Conservation (phyloP, 805 yeast species). For the Candida maltosa region DNA sequence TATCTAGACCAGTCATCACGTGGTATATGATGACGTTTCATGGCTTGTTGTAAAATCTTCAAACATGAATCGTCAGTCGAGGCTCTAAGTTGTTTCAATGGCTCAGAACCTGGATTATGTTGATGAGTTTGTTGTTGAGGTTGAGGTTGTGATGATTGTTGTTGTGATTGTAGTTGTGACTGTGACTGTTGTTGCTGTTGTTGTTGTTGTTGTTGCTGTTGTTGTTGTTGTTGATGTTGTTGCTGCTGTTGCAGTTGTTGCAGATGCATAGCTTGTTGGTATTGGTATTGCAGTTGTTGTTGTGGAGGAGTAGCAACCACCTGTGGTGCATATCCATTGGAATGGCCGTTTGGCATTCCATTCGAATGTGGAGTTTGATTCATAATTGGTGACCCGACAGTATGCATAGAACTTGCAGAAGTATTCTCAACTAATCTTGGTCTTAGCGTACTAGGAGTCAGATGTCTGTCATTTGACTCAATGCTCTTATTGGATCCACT, state of each 20-base stretch:
- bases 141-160: slow-evolving; percentile 3
- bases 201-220: slow-evolving; percentile 22
- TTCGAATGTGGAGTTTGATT: slow-evolving; percentile 17
- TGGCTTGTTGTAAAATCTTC: slow-evolving; percentile 82
- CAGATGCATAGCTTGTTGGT: slow-evolving; percentile 12
- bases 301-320: no score
- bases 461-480: no score
- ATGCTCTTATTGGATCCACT: slow-evolving; percentile 5
- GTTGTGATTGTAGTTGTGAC: slow-evolving; percentile 1
- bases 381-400: slow-evolving; percentile 1
- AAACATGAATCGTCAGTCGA: slow-evolving; percentile 90
- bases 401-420: slow-evolving; percentile 4
- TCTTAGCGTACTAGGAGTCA: neutral
- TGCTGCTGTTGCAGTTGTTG: slow-evolving; percentile 17
- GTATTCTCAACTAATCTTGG: slow-evolving; percentile 2
- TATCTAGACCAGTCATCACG: slow-evolving; percentile 84
- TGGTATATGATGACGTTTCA: slow-evolving; percentile 76
- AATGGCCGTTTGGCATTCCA: no score
- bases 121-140: slow-evolving; percentile 7
- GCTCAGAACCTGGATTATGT: slow-evolving; percentile 43
- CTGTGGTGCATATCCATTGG: no score
- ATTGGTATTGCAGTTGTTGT: no score
- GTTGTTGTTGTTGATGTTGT: slow-evolving; percentile 8
- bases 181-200: slow-evolving; percentile 7
- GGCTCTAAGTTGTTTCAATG: slow-evolving; percentile 78